A percentile compares a stretch with the other conserved stretches of the same genome.
Evolutionary conservation across 2,329 filamentous ascomycete genomes (phyloP).

Genomic region (Dothideomycetes sp.): DNA sequence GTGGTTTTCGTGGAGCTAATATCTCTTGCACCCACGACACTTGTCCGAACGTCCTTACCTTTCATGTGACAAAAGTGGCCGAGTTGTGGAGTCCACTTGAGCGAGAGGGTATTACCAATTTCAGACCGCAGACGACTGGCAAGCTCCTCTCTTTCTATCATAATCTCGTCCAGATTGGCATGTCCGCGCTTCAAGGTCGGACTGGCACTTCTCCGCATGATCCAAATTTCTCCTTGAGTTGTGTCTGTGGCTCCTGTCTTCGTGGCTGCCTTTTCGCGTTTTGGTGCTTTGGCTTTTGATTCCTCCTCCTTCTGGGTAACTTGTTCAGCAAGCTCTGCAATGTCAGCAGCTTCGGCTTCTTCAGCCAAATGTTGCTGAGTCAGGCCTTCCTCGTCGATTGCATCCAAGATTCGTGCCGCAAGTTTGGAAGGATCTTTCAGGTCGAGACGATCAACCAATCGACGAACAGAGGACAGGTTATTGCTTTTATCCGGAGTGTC

Average conservation of each 20-base stretch:
- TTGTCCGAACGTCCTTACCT: conserved; percentile 57
- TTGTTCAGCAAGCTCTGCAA: conserved; percentile 65
- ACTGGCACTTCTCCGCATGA: conserved; percentile 59
- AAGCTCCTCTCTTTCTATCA: conserved; percentile 52
- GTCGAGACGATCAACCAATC: conserved; percentile 45
- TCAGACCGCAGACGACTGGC: conserved; percentile 52
- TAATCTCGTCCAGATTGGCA: conserved; percentile 50
- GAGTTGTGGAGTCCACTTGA: conserved; percentile 78
- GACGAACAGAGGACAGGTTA: neutral
- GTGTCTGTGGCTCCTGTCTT: conserved; percentile 13
- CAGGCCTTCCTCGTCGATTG: conserved; percentile 92
- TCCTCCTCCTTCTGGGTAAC: conserved; percentile 18
- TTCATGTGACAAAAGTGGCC: conserved; percentile 89
- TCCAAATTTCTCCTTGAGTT: conserved; percentile 45
- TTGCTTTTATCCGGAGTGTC: no score
- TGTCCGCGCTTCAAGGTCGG: conserved; percentile 58
- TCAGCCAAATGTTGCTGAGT: conserved; percentile 68
- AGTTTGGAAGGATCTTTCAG: conserved; percentile 60
- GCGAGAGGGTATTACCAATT: conserved; percentile 54
- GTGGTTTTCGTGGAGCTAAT: conserved; percentile 78
- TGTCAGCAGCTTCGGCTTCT: conserved; percentile 59
- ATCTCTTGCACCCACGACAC: conserved; percentile 39
- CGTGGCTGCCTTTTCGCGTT: conserved; percentile 3
- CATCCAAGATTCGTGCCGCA: conserved; percentile 59
- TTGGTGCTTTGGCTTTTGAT: conserved; percentile 14